These are phyloP conservation scores for Chaetomium globosum DNA, from an alignment of 2,329 filamentous ascomycete species.

Conservation along the genomic window DNA sequence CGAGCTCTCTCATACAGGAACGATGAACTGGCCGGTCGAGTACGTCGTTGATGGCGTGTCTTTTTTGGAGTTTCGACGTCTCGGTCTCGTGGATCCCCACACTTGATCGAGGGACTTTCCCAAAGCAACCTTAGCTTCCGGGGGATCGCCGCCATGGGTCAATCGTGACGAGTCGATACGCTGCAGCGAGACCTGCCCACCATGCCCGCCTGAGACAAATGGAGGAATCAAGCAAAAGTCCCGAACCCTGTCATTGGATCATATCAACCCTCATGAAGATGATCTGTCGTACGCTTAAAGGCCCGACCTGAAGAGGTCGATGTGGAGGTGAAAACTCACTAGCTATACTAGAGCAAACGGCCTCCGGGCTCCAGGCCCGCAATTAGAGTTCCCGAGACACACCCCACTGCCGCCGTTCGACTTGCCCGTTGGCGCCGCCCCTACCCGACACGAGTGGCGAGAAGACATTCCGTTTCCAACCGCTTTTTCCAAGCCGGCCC, in stretches of 20 bases:
- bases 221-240: neutral
- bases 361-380: neutral
- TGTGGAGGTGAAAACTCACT: neutral
- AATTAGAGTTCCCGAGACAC: constrained; percentile 29
- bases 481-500: constrained; percentile 14
- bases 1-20: neutral
- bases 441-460: constrained; percentile 26
- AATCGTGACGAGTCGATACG: constrained; percentile 2
- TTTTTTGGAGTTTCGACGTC: constrained; percentile 22
- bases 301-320: neutral
- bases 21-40: neutral
- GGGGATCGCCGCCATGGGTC: constrained; percentile 25
- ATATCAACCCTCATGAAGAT: neutral
- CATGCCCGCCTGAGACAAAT: neutral
- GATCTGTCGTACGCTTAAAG: neutral
- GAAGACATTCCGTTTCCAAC: constrained; percentile 21
- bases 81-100: constrained; percentile 21
- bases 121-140: constrained; percentile 10
- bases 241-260: neutral
- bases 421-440: constrained; percentile 26
- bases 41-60: constrained; percentile 7
- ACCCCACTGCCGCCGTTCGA: constrained; percentile 25
- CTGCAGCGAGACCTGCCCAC: neutral
- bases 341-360: neutral
- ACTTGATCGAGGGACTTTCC: constrained; percentile 3